Conservation (phyloP, 768 basidiomycete species). For the Tricholomella constricta region DNA sequence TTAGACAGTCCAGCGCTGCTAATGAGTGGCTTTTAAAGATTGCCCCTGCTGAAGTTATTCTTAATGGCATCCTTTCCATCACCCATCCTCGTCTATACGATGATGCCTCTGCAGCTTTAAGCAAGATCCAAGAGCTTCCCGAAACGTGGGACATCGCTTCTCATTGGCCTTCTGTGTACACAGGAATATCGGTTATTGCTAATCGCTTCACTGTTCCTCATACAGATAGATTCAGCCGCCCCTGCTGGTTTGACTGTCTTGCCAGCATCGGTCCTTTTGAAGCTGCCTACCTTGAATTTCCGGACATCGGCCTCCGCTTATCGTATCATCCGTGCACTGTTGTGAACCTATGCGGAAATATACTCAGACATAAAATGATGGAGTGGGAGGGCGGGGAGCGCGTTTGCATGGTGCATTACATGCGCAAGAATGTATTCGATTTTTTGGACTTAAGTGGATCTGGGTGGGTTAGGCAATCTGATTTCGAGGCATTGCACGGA, state of each 20-base stretch:
- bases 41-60: neutral
- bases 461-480: neutral
- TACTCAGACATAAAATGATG: neutral
- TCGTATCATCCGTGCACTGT: neutral
- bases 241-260: neutral
- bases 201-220: neutral
- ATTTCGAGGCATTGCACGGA: neutral
- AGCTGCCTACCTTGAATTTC: neutral
- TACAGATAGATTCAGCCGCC: neutral
- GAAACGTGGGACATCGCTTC: neutral
- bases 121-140: neutral
- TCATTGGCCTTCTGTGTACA: neutral
- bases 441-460: neutral
- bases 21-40: neutral
- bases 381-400: neutral
- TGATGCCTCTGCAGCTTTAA: neutral
- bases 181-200: neutral
- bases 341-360: neutral
- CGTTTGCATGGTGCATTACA: neutral
- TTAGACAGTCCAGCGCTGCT: neutral
- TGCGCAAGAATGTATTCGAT: neutral
- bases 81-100: neutral
- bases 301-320: neutral
- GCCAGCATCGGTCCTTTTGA: neutral
- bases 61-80: neutral